A percentile compares a stretch with the other conserved stretches of the same genome.
These are phyloP conservation scores for Phellinidium pouzarii DNA, from an alignment of 1,284 basidiomycete genomes.

Conservation along the genomic window DNA sequence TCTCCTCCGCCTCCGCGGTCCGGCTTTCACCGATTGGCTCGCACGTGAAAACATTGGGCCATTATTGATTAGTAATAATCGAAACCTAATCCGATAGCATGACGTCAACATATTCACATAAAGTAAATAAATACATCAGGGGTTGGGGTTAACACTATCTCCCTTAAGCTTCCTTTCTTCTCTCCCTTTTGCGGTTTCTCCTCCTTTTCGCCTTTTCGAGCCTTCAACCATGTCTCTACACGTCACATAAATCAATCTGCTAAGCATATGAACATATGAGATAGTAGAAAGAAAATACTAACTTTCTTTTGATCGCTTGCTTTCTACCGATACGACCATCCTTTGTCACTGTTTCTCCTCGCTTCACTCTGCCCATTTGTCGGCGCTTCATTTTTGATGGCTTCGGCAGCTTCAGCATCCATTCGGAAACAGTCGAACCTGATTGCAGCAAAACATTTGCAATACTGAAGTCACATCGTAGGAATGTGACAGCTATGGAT, in stretches of 20 bases:
- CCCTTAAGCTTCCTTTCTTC: too few relatives aligned
- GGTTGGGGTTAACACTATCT: too few relatives aligned
- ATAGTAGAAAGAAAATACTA: neutral
- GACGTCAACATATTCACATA: neutral
- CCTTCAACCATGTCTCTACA: constrained; percentile 67
- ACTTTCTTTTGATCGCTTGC: constrained; percentile 73
- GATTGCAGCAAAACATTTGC: constrained; percentile 92
- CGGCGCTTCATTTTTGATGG: constrained; percentile 85
- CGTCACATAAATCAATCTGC: neutral
- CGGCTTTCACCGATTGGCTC: constrained; percentile 7
- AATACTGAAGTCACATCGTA: constrained; percentile 46
- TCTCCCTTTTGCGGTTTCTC: neutral
- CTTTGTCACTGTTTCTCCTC: constrained; percentile 68
- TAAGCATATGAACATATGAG: neutral
- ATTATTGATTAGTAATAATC: neutral
- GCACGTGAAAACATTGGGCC: constrained; percentile 6
- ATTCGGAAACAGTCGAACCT: constrained; percentile 83
- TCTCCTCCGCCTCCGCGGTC: neutral
- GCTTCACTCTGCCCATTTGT: constrained; percentile 78
- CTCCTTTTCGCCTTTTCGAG: constrained; percentile 52
- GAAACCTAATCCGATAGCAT: neutral
- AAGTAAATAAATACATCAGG: too few relatives aligned
- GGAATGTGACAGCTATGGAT: constrained; percentile 9
- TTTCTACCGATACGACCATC: constrained; percentile 67
- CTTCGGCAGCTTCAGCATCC: constrained; percentile 83